A percentile compares a stretch with the other conserved stretches of the same genome.
phyloP scores from a whole-genome alignment of 139 green algal genomes.

The Chlorella sp. region DNA sequence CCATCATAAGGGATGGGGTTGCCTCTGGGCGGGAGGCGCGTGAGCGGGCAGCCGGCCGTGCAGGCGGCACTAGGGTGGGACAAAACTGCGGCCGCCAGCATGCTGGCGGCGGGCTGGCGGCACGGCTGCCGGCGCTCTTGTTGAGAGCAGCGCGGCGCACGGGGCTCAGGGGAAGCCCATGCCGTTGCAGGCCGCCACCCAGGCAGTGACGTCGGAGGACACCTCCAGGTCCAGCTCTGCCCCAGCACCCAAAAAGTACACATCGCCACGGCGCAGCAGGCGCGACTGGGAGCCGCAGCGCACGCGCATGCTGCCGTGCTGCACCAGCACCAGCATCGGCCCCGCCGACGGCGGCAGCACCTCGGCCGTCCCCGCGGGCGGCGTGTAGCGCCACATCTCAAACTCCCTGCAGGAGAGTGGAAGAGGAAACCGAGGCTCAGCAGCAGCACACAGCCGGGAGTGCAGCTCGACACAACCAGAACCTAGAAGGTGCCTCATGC shows the following conservation, averaged over 20 bases:
- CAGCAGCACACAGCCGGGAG: neutral
- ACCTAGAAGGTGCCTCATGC: too few species aligned
- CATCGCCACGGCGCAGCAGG: conserved; percentile 27
- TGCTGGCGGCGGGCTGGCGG: too few species aligned
- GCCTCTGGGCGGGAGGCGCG: too few species aligned
- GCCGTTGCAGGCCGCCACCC: conserved; percentile 37
- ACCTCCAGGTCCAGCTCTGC: conserved; percentile 24
- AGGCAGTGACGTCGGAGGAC: neutral
- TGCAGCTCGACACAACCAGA: too few species aligned
- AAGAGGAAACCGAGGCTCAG: neutral
- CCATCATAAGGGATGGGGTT: too few species aligned
- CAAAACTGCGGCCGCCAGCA: too few species aligned
- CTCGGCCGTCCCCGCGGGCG: neutral
- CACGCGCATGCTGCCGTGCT: conserved; percentile 28
- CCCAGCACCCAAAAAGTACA: conserved; percentile 48
- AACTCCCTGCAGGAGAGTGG: conserved; percentile 74
- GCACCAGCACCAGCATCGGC: conserved; percentile 41
- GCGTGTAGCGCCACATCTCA: conserved; percentile 91
- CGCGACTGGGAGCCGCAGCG: neutral
- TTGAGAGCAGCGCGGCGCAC: too few species aligned
- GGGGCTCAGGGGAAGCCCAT: conserved; percentile 39
- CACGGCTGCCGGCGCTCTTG: too few species aligned
- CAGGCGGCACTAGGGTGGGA: too few species aligned
- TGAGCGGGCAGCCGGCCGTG: too few species aligned
- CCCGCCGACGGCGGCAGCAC: conserved; percentile 25